phyloP scores from a whole-genome alignment of 1,139 yeast species.

The Blastobotrys aristatus region DNA sequence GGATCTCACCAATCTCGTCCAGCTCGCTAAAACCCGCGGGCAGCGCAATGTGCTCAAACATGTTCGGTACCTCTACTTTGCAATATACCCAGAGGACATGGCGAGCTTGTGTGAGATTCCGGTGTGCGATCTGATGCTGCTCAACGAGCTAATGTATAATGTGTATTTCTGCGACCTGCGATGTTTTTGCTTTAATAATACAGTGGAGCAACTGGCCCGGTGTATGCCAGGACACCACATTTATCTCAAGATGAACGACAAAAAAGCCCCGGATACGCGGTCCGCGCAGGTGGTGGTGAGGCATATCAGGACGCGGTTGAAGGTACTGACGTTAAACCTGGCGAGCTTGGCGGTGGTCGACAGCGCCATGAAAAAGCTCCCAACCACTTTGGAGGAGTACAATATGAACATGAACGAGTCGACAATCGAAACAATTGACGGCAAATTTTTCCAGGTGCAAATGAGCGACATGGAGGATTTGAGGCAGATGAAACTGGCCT shows the following conservation, averaged over 20 bases:
- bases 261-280: not conserved
- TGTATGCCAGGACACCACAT: not conserved
- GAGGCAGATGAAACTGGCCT: not conserved
- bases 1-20: not conserved
- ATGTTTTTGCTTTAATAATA: not conserved
- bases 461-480: not conserved
- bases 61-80: not conserved
- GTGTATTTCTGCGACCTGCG: not conserved
- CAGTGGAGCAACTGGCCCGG: not conserved
- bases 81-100: not conserved
- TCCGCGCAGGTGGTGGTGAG: not conserved
- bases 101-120: not conserved
- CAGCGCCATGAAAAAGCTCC: not conserved
- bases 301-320: not conserved
- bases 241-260: not conserved
- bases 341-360: not conserved
- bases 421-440: not conserved
- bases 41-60: slow-evolving; percentile 1
- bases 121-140: not conserved
- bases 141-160: not conserved
- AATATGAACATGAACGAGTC: not conserved
- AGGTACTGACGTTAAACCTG: not conserved
- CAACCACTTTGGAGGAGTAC: not conserved
- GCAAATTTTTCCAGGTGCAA: not conserved
- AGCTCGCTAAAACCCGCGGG: not conserved